phyloP scores from a whole-genome alignment of 495 filamentous ascomycete species.

The Xylaria sp. region DNA sequence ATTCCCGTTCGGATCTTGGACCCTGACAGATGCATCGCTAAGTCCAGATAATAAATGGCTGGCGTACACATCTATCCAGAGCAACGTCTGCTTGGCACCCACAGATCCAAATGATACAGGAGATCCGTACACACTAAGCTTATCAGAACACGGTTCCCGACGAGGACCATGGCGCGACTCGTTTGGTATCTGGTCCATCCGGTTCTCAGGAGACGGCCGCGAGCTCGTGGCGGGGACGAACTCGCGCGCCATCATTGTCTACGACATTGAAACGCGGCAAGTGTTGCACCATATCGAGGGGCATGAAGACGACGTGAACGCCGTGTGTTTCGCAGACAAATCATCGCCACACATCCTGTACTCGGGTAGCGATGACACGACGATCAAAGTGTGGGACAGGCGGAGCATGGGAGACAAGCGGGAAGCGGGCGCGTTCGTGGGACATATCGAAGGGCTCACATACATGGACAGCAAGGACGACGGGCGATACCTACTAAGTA shows the following conservation, averaged over 20 bases:
- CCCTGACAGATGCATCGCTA: constrained; percentile 90
- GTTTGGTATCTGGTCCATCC: constrained; percentile 82
- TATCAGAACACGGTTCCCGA: constrained; percentile 58
- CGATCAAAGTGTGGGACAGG: constrained; percentile 96
- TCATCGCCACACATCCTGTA: constrained; percentile 93
- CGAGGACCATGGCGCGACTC: constrained; percentile 47
- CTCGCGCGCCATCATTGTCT: constrained; percentile 82
- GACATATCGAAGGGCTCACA: constrained; percentile 92
- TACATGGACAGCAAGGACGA: constrained; percentile 98
- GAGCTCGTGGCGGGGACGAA: constrained; percentile 90
- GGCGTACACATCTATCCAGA: constrained; percentile 86
- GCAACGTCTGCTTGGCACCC: constrained; percentile 80
- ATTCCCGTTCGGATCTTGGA: constrained; percentile 91
- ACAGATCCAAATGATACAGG: constrained; percentile 83
- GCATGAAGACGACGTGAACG: constrained; percentile 91
- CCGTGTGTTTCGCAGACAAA: constrained; percentile 92
- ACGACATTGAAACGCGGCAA: constrained; percentile 82
- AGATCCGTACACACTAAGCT: constrained; percentile 78
- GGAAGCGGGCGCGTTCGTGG: constrained; percentile 89
- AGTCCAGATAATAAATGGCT: constrained; percentile 92
- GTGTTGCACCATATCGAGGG: constrained; percentile 77
- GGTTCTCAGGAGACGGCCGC: constrained; percentile 91
- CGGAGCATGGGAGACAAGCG: constrained; percentile 86
- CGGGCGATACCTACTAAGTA: constrained; percentile 91
- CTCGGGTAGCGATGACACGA: constrained; percentile 93